A percentile compares a stretch with the other conserved stretches of the same genome.
Conservation (phyloP, 495 filamentous ascomycete species). For the Penicillium fimorum region DNA sequence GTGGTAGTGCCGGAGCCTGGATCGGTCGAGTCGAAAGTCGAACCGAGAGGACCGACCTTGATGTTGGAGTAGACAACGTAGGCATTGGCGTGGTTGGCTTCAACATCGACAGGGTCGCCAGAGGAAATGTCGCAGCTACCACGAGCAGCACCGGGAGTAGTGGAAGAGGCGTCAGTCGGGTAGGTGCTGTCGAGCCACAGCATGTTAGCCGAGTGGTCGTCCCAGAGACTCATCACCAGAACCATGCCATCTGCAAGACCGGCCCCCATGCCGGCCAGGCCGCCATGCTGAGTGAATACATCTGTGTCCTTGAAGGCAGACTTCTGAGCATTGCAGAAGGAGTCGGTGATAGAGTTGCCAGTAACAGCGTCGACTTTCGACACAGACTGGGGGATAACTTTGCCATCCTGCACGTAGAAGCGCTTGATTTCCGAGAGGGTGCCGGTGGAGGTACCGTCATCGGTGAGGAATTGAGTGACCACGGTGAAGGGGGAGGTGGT, state of each 20-base stretch:
- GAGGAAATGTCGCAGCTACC: constrained; percentile 64
- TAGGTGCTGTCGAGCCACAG: constrained; percentile 80
- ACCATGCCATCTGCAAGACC: constrained; percentile 62
- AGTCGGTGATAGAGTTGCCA: constrained; percentile 54
- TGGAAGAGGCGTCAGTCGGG: constrained; percentile 55
- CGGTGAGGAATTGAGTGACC: constrained; percentile 65
- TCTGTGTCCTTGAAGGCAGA: constrained; percentile 57
- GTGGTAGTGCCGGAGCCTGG: constrained; percentile 17
- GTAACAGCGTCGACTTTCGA: constrained; percentile 52
- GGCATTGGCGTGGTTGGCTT: constrained; percentile 51
- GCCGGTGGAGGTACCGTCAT: constrained; percentile 50
- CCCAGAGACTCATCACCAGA: constrained; percentile 77
- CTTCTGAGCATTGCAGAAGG: constrained; percentile 64
- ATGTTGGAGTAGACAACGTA: constrained; percentile 68
- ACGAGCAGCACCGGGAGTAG: constrained; percentile 63
- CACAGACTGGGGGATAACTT: constrained; percentile 56
- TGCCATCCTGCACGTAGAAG: constrained; percentile 67
- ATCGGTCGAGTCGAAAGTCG: constrained; percentile 46
- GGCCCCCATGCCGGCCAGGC: constrained; percentile 55
- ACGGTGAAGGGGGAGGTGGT: constrained; percentile 62
- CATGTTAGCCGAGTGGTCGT: constrained; percentile 76
- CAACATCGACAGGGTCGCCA: constrained; percentile 62
- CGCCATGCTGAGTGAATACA: constrained; percentile 59
- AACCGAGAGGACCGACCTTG: constrained; percentile 64
- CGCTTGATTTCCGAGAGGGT: constrained; percentile 61